phyloP scores from a whole-genome alignment of 1,139 yeast genomes.

The Candida tunisiensis region DNA sequence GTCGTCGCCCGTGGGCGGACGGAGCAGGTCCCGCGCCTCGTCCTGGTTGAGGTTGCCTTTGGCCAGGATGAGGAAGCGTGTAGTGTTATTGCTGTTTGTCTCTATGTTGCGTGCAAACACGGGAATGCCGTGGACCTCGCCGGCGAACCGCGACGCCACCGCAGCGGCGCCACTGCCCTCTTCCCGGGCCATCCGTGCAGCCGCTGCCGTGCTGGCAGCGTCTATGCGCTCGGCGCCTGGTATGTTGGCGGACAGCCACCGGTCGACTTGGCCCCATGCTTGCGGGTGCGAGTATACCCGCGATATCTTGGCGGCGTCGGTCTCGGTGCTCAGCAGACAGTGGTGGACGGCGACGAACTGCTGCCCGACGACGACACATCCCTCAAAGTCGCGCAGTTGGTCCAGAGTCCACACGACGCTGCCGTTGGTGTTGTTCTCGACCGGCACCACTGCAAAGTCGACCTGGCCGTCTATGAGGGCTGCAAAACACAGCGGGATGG shows the following conservation, averaged over 20 bases:
- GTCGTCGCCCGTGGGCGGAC: slow-evolving; percentile 4
- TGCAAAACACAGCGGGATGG: slow-evolving; percentile 49
- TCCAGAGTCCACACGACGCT: slow-evolving; percentile 80
- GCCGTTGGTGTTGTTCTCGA: slow-evolving; percentile 91
- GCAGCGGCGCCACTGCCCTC: slow-evolving; percentile 30
- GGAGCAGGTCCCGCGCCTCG: background rate
- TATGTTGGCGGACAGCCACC: slow-evolving; percentile 8
- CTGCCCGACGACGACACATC: slow-evolving; percentile 33
- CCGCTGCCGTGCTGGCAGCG: slow-evolving; percentile 65
- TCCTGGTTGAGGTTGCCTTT: slow-evolving; percentile 2
- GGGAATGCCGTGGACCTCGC: slow-evolving; percentile 43
- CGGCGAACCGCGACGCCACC: slow-evolving; percentile 47
- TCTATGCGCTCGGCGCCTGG: slow-evolving; percentile 33
- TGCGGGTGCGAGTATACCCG: slow-evolving; percentile 86
- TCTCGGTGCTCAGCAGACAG: slow-evolving; percentile 38
- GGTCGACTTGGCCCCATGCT: slow-evolving; percentile 77
- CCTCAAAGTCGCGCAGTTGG: slow-evolving; percentile 43
- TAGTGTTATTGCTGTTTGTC: slow-evolving; percentile 59
- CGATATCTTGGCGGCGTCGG: slow-evolving; percentile 28
- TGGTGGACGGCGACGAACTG: slow-evolving; percentile 76
- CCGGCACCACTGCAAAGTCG: slow-evolving; percentile 72
- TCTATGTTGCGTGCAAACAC: slow-evolving; percentile 41
- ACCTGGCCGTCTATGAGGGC: slow-evolving; percentile 27
- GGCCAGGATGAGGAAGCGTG: slow-evolving; percentile 63
- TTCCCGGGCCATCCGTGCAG: slow-evolving; percentile 45